Conservation (phyloP, 1,284 basidiomycete genomes). For the Leccinum idahoense region DNA sequence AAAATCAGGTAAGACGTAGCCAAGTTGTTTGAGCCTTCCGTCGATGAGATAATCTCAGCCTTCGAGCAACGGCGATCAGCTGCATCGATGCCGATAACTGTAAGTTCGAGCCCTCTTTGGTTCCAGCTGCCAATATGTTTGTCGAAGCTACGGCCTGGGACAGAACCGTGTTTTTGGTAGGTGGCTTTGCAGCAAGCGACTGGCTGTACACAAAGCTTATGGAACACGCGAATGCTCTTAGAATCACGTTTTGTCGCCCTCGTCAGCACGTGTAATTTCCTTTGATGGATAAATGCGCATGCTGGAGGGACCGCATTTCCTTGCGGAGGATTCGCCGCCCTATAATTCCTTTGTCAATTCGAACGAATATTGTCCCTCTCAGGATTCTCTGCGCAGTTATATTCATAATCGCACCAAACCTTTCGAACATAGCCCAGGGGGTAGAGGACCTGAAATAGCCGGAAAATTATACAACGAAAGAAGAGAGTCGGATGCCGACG, state of each 20-base stretch:
- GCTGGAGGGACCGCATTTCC: no score
- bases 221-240: conserved; percentile 26
- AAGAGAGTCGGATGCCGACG: no score
- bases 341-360: no score
- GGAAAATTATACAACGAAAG: no score
- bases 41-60: conserved; percentile 36
- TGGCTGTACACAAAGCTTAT: conserved; percentile 39
- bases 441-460: no score
- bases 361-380: no score
- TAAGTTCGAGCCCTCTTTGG: conserved; percentile 1
- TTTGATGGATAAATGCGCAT: conserved; percentile 31
- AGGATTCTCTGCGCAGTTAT: no score
- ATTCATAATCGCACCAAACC: no score
- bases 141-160: neutral
- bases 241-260: neutral
- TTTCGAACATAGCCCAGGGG: no score
- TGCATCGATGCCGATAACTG: conserved; percentile 29
- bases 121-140: neutral
- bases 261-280: conserved; percentile 26
- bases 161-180: conserved; percentile 28
- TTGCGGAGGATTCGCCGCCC: no score
- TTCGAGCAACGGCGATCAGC: conserved; percentile 31
- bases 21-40: conserved; percentile 41
- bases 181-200: conserved; percentile 49
- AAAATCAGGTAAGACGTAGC: conserved; percentile 34